Evolutionary conservation across 441 rosid genomes (phyloP).

Genomic region (Brassica balearica): DNA sequence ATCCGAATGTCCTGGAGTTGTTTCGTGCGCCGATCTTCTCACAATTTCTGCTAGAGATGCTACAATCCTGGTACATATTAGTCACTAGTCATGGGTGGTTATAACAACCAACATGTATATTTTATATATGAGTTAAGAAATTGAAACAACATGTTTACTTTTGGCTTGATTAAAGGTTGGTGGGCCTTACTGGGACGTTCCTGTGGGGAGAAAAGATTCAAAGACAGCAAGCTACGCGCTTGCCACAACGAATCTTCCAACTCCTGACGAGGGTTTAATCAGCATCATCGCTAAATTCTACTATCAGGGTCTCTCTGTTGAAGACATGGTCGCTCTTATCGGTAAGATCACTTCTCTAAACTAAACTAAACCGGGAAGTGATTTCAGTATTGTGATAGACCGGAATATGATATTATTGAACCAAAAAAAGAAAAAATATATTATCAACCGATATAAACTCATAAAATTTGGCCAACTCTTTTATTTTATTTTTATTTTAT

Average conservation of each 20-base stretch:
- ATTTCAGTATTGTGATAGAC: too few relatives aligned
- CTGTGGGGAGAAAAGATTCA: conserved; percentile 74
- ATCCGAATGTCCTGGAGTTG: conserved; percentile 86
- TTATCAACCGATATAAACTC: too few relatives aligned
- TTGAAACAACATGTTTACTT: background rate
- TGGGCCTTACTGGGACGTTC: conserved; percentile 81
- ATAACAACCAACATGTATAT: background rate
- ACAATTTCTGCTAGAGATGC: conserved; percentile 95
- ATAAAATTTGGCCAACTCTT: too few relatives aligned
- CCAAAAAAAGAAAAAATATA: too few relatives aligned
- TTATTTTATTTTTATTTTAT: too few relatives aligned
- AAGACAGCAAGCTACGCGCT: conserved; percentile 57
- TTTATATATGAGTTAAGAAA: background rate
- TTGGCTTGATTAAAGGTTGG: conserved; percentile 55
- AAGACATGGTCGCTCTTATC: conserved; percentile 71
- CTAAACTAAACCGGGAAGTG: conserved; percentile 12
- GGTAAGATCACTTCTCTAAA: conserved; percentile 44
- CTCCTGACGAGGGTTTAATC: conserved; percentile 58
- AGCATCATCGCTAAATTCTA: conserved; percentile 59
- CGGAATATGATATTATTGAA: background rate
- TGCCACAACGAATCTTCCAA: conserved; percentile 50
- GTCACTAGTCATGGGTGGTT: background rate
- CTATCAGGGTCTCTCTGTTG: conserved; percentile 65
- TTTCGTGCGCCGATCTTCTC: conserved; percentile 93
- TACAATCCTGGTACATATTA: conserved; percentile 65